Evolutionary conservation across 495 filamentous ascomycete genomes (phyloP), one percentile per base, ranked within the genome.

Genomic region (Jackrogersella multiformis): DNA sequence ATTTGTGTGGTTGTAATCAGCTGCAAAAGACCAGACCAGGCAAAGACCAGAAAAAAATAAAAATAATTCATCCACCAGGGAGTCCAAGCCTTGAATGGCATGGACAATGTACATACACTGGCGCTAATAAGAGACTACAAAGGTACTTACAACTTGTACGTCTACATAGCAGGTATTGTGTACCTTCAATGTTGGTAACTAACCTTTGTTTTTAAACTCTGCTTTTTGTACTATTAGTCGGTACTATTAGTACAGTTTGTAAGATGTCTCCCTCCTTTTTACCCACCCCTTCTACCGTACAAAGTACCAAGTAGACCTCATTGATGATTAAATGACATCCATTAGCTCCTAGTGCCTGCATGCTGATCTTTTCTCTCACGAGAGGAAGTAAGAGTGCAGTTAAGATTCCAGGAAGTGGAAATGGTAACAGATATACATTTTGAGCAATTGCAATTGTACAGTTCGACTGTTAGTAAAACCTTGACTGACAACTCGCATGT

Each of bases 1-100:
- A 53, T 56, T 68, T 39, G 68, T 71, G 69, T 73, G 72, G 72
- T 74, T 58, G 70, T 66, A 74, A 74, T 74, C 72, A 74, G 66
- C 72, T 74, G 72, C 70, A 70, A 18, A 68, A 48, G 38, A 73
- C 72, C 72, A 74, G 64, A 55, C 60, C 70, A 70, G 61, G 72
- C 56, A 70, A 66, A 66, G 57, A 56, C 56, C 56, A 56, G 60
- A 66, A 68, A 64, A 70, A 53, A 67, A 30, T 41, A 56, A 63
- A 66, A 68, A 64, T 65, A 53, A 67, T 26, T 41, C 56, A 62
- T 48, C 56, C 42, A 64, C 44, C 55, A 56, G 51, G 61, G 56
- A 62, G 45, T 51, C 44, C 56, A 62, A 61, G 66, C 49, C 55
- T 60, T 44, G 52, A 28, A 56, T 48, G 53, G 44, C 42, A 46